phyloP scores from a whole-genome alignment of 176 grass and related monocot species.

The Oryza rufipogon region DNA sequence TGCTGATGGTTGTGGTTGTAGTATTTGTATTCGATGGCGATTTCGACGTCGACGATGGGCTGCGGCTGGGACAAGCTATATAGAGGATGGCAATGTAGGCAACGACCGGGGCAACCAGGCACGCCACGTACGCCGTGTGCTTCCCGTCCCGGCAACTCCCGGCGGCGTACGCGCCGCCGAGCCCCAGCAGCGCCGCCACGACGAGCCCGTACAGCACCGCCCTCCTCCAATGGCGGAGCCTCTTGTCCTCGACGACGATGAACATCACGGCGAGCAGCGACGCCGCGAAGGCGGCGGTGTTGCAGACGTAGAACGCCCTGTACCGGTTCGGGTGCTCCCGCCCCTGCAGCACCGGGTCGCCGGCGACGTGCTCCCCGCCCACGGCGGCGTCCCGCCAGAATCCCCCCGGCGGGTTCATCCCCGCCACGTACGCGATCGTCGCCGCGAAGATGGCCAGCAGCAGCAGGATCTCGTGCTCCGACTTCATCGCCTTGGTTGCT shows the following conservation, averaged over 20 bases:
- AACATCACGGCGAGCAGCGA: constrained; percentile 21
- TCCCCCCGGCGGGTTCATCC: constrained; percentile 16
- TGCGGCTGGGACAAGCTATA: too few species aligned
- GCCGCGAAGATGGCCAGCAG: neutral
- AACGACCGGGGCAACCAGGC: neutral
- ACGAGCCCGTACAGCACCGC: neutral
- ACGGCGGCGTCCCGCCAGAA: constrained; percentile 10
- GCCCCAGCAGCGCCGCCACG: neutral
- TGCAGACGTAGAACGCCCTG: constrained; percentile 20
- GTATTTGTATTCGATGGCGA: too few species aligned
- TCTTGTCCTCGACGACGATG: neutral
- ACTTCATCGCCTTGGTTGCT: too few species aligned
- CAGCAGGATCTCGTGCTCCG: too few species aligned
- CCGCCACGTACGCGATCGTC: constrained; percentile 2
- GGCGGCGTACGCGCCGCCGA: neutral
- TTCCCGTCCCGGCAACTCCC: neutral
- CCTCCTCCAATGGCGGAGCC: too few species aligned
- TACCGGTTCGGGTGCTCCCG: neutral
- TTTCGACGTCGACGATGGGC: too few species aligned
- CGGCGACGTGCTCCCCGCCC: neutral
- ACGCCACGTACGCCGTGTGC: neutral
- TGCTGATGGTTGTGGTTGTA: too few species aligned
- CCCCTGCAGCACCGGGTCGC: constrained; percentile 2
- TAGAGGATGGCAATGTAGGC: neutral
- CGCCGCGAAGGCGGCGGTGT: constrained; percentile 22